Conservation (phyloP, 2,329 filamentous ascomycete genomes). For the Cryphonectria parasitica region DNA sequence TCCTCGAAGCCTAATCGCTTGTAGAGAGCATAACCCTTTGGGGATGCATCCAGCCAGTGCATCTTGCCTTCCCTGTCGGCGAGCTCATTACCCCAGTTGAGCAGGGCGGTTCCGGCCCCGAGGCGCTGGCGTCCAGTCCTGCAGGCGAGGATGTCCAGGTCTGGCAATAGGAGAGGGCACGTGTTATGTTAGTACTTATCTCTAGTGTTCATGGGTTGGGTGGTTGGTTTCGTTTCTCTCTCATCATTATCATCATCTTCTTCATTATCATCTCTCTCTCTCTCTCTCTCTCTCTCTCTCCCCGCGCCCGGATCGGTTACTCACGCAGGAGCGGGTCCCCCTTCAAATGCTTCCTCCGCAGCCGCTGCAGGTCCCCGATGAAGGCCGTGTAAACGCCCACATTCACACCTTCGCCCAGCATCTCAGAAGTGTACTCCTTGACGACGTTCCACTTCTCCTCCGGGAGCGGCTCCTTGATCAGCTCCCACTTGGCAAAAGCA, state of each 20-base stretch:
- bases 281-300: background rate
- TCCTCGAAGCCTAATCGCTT: conserved; percentile 35
- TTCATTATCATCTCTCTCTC: no score
- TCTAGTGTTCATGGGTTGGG: background rate
- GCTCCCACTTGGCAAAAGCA: conserved; percentile 37
- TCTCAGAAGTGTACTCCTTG: conserved; percentile 28
- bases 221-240: background rate
- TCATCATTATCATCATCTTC: background rate
- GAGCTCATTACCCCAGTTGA: conserved; percentile 34
- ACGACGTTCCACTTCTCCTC: conserved; percentile 35
- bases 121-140: conserved; percentile 32
- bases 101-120: conserved; percentile 37
- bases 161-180: background rate
- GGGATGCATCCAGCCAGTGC: conserved; percentile 36
- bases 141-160: conserved; percentile 34
- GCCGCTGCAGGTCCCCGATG: conserved; percentile 33
- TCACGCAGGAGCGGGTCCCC: conserved; percentile 36
- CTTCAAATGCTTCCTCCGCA: conserved; percentile 29
- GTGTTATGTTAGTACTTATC: background rate
- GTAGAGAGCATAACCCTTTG: conserved; percentile 37
- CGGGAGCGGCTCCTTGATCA: conserved; percentile 31
- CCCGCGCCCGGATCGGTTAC: conserved; percentile 4
- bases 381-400: conserved; percentile 34
- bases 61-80: conserved; percentile 35
- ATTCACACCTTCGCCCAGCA: conserved; percentile 33